Evolutionary conservation across 768 basidiomycete genomes (phyloP), one percentile per base, ranked within the genome.

Genomic region (Tubosaeta sp.): DNA sequence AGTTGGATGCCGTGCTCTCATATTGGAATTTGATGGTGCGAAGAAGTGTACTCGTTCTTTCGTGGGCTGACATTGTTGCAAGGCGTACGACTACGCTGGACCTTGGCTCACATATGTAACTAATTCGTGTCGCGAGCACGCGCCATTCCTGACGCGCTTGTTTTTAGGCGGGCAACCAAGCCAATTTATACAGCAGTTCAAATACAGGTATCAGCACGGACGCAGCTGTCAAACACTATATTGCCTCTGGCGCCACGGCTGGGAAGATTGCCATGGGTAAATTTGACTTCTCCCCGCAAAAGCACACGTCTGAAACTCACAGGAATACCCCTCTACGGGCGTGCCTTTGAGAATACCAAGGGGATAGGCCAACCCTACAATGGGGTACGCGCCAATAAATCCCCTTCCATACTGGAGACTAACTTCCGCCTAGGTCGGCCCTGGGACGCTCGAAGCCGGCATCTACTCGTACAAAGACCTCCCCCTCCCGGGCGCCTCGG

Each of bases 11-110:
- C 16, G 83, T 81, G 7, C 64, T 93, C 46, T 78, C 74, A 43
- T 88, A 82, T 71, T 91, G 88, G 88, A 90, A 92, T 62, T 65
- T 92, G 48, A 91, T 92, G 90, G 86, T 82, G 42, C 22, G 63
- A 26, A 1, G 6, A 13, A 42, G 44, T 32, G 19, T 9, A 34
- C 6, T 26, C 9, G 2, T 14, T 29, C 33, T 6, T 2, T 17
- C 26, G 27, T 9, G 35, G 16, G 19, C 48, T 46, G 6, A 59
- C 26, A 25, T 49, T 46, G 44, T 41, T 16, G 38, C 16, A 55
- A 85, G 84, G 82, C 82, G 14, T 86, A 86, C 56, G 85, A 89
- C 64, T 90, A 88, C 64, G 79, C 87, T 41, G 88, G 88, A 1
- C 83, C 86, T 1, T 93, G 89, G 89, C 66, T 85, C 31, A 77